Evolutionary conservation across 2,329 filamentous ascomycete species (phyloP).

Genomic region (Paradendryphiella salina): DNA sequence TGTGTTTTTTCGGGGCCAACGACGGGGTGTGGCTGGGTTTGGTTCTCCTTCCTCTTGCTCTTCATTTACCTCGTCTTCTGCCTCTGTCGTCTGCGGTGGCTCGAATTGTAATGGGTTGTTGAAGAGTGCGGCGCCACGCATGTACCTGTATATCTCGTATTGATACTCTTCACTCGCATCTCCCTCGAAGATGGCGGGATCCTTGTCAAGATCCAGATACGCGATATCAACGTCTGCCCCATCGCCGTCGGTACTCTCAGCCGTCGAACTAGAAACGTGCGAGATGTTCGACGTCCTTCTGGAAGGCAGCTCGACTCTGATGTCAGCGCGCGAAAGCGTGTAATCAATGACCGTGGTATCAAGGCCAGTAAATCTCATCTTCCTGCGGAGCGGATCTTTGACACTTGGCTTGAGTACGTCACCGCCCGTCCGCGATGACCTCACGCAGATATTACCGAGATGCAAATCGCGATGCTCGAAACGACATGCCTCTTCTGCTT

Average conservation of each 20-base stretch:
- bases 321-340: constrained; percentile 64
- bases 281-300: constrained; percentile 16
- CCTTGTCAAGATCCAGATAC: constrained; percentile 53
- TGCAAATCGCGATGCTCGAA: constrained; percentile 71
- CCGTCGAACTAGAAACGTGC: constrained; percentile 9
- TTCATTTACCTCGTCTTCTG: not conserved
- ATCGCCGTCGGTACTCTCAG: not conserved
- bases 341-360: constrained; percentile 70
- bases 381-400: constrained; percentile 43
- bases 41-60: not conserved
- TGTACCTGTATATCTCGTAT: constrained; percentile 60
- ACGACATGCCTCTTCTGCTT: constrained; percentile 61
- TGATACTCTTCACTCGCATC: constrained; percentile 56
- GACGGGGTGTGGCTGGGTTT: constrained; percentile 19
- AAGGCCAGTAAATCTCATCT: constrained; percentile 58
- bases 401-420: constrained; percentile 39
- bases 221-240: constrained; percentile 39
- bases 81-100: not conserved
- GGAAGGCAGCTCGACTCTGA: constrained; percentile 35
- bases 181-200: constrained; percentile 52
- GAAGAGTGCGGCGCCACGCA: constrained; percentile 52
- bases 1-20: constrained; percentile 32
- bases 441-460: constrained; percentile 67
- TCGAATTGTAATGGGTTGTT: constrained; percentile 48
- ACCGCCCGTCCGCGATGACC: constrained; percentile 26